phyloP scores from a whole-genome alignment of 225 moss, liverwort and hornwort species.

The Physcomitrellopsis africana region DNA sequence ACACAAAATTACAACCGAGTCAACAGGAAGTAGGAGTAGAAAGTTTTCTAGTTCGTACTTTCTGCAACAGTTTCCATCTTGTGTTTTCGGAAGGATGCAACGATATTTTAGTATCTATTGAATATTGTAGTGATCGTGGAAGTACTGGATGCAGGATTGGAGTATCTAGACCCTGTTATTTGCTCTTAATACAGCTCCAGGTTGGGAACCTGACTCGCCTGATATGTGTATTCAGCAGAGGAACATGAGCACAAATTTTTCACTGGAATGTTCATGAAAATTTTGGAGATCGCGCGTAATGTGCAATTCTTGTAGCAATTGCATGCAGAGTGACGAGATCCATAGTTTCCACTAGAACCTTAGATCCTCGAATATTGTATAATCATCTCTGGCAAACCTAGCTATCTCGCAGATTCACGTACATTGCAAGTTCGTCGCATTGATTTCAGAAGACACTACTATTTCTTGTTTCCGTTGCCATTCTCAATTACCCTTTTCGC shows the following conservation, averaged over 20 bases:
- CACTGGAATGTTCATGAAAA: slow-evolving; percentile 8
- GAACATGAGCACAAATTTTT: slow-evolving; percentile 16
- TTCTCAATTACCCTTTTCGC: neutral
- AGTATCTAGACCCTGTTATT: neutral
- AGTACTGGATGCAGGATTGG: slow-evolving; percentile 35
- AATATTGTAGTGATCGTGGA: slow-evolving; percentile 27
- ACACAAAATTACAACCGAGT: neutral
- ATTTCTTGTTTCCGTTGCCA: neutral
- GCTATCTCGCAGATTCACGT: slow-evolving; percentile 16
- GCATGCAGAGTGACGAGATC: slow-evolving; percentile 19
- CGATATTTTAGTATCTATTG: neutral
- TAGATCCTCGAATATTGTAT: slow-evolving; percentile 6
- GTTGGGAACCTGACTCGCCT: slow-evolving; percentile 28
- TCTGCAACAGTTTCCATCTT: slow-evolving; percentile 1
- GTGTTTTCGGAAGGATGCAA: neutral
- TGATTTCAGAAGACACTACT: slow-evolving; percentile 12
- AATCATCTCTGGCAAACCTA: slow-evolving; percentile 18
- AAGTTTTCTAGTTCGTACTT: slow-evolving; percentile 1
- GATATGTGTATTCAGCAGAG: slow-evolving; percentile 7
- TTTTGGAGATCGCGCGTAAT: slow-evolving; percentile 12
- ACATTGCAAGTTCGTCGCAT: neutral
- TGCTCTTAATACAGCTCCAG: slow-evolving; percentile 17
- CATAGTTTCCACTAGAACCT: neutral
- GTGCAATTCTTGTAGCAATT: neutral
- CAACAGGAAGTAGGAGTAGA: slow-evolving; percentile 7